Evolutionary conservation across 371 early-diverging fungal species (phyloP), one percentile per base, ranked within the genome.

Genomic region (Rhizopus sp.): DNA sequence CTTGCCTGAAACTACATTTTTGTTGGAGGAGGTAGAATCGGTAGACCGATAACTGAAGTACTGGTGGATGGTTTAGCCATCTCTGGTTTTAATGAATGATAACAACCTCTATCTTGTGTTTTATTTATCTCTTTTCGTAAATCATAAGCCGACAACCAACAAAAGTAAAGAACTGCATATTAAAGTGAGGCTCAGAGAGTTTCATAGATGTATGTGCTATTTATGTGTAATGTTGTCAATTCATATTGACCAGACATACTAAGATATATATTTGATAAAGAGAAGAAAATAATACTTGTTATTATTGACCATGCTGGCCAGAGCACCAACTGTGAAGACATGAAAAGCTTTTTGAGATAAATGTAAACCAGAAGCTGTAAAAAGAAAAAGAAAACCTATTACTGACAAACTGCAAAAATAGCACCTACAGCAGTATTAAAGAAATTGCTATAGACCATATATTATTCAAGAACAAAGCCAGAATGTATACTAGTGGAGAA

Each of bases 381-480:
- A 48, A 38, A 58, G 46, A 53, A 60, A n/a, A n/a, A n/a, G n/a
- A n/a, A n/a, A n/a, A n/a, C n/a, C 48, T 52, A 54, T 54, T 53
- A 49, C 60, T 60, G 54, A 60, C 54, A 54, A 60, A 60, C 52
- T 53, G 54, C 35, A 60, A 60, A 54, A 53, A 53, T 53, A 60
- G 54, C 31, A 54, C 48, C 42, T 54, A 60, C 10, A 53, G 50
- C 42, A 60, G 54, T 23, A 39, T 53, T 0, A 60, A 60, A 60
- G 54, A 54, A 54, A 52, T 60, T 54, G 47, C n/a, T 53, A 49
- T 60, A 53, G 2, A 23, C 23, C 23, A 1, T 2, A 48, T 60
- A 53, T 7, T 29, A 49, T 60, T 33, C 5, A 9, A 52, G 54
- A 53, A 54, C 44, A 53, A 47, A 53, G 48, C 13, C n/a, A 48